phyloP scores from a whole-genome alignment of 257 asterid species.

The Dorcoceras hygrometricum region DNA sequence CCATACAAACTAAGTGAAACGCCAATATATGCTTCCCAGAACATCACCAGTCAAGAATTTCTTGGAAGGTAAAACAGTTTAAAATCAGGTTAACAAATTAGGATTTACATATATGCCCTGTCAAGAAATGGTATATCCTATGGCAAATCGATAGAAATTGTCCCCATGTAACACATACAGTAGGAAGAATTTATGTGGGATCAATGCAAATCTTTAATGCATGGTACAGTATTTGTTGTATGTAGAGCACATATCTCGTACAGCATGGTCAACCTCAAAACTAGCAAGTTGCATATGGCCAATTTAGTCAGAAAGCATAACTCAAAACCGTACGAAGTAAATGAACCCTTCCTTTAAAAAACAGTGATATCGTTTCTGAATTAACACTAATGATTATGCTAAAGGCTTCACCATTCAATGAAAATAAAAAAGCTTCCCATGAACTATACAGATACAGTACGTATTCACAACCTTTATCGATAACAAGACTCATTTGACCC shows the following conservation, averaged over 20 bases:
- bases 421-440: conserved; percentile 18
- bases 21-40: neutral
- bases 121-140: neutral
- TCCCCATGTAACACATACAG: too few relatives aligned
- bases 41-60: neutral
- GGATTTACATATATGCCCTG: neutral
- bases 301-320: conserved; percentile 8
- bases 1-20: neutral
- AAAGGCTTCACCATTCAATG: conserved; percentile 18
- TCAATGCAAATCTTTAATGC: neutral
- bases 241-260: neutral
- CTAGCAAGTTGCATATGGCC: conserved; percentile 3
- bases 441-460: conserved; percentile 22
- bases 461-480: conserved; percentile 34
- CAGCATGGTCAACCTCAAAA: conserved; percentile 1
- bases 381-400: conserved; percentile 21
- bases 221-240: neutral
- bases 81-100: neutral
- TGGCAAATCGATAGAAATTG: too few relatives aligned
- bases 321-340: neutral
- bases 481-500: conserved; percentile 42
- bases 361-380: conserved; percentile 21
- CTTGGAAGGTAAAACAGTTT: neutral
- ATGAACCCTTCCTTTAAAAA: conserved; percentile 21
- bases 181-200: neutral